Base-by-base conservation (phyloP, 2,329 filamentous ascomycete genomes). In the Pseudogymnoascus sp. region DNA sequence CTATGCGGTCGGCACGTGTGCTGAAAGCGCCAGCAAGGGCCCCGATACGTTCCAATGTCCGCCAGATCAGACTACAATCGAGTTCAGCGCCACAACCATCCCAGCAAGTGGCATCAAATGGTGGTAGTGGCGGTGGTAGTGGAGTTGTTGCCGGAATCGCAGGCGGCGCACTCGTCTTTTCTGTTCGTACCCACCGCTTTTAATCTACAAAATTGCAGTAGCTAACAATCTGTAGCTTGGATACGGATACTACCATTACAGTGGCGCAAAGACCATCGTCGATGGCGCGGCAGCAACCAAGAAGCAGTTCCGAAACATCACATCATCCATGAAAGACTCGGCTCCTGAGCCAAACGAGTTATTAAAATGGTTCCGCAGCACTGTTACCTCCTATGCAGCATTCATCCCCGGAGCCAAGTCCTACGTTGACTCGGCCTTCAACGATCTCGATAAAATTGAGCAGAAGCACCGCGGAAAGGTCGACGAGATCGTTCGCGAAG, bases 391-490 rank as follows among this genome's bases (percentile, higher is more conserved):
- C 24, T 92, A 92, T 70, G 87, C 88, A 2, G 79, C 78, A 2
- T 90, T 88, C 79, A 83, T 93, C 31, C 89, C 89, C 0, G 89
- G 89, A 11, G 89, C 86, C 2, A 82, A 82, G 31, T 76, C 79
- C 56, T 90, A 89, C 69, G 83, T 92, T 59, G 87, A 92, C 70
- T 75, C 79, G 1, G 84, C 83, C 0, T 93, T 92, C 75, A 79
- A 88, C 24, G 89, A 91, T 68, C 78, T 90, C 46, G 89, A 91
- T 59, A 83, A 81, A 33, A 80, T 92, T 31, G 82, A 85, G 50
- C 75, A 83, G 66, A 87, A 88, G 70, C 88, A 91, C 73, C 80
- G 82, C 53, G 80, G 88, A 0, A 88, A 92, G 72, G 87, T 90
- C 6, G 86, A 91, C 70, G 75, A 84, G 69, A 84, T 91, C 50